Evolutionary conservation across 1,284 basidiomycete species (phyloP), one percentile per base, ranked within the genome.

Genomic region (Pascua guehoae): DNA sequence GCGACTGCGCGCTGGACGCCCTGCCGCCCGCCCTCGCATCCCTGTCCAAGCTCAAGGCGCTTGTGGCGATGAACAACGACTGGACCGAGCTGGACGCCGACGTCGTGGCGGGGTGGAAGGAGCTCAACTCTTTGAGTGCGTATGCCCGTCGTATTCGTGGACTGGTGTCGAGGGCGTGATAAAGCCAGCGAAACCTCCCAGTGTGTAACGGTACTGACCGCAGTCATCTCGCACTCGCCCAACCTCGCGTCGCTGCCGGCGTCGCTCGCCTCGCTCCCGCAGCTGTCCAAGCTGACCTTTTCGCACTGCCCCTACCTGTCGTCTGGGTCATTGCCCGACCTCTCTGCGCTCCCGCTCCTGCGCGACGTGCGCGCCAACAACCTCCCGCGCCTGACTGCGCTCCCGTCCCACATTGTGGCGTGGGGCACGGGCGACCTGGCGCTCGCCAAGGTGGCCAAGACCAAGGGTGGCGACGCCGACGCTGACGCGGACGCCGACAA

Each of bases 281-380:
- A 76, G 46, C 69, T 76, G 39, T 61, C 71, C 46, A 76, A 76
- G 56, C 57, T 76, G 54, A 71, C 74, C 1, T 68, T 73, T 58
- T 73, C 70, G 5, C 74, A 76, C 57, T 76, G 72, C 49, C 69
- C 74, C 10, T 60, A 61, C 14, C 57, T 76, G 3, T 55, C 67
- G 10, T 53, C 66, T 10, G n/a, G 57, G 1, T 62, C 63, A 1
- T 56, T 76, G 11, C 71, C 72, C 7, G 68, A 74, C 54, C 59
- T 77, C 39, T 59, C 73, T 24, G 2, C 60, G 0, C 63, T 76
- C 14, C 72, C 74, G 1, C 53, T 74, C n/a, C 67, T 76, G 1
- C 64, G 72, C 16, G 74, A 76, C 51, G 66, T 74, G 38, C 70
- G 70, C 51, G 71, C 74, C 63, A 73, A 74, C 64, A 72, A 74